Evolutionary conservation across 305 asterid species (phyloP).

Genomic region (Stenogyne calaminthoides): DNA sequence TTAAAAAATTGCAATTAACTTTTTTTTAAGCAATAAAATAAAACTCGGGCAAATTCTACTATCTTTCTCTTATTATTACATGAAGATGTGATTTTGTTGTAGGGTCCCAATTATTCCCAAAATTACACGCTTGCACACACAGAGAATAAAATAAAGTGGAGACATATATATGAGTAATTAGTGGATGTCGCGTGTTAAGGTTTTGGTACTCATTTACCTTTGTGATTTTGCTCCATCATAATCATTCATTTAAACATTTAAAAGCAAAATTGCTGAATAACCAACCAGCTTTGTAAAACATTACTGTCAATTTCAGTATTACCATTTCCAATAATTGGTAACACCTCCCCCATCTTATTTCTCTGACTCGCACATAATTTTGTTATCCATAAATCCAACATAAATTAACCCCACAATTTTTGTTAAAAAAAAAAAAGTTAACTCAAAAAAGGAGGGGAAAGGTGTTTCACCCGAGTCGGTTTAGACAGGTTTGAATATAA

Average conservation of each 20-base stretch:
- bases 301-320: constrained; percentile 28
- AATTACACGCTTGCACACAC: neutral
- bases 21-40: neutral
- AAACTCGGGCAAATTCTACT: neutral
- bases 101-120: constrained; percentile 3
- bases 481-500: no score
- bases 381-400: constrained; percentile 40
- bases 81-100: neutral
- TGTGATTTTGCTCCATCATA: constrained; percentile 14
- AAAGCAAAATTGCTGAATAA: neutral
- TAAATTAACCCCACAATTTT: constrained; percentile 11
- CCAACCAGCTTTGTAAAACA: constrained; percentile 31
- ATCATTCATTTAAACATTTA: neutral
- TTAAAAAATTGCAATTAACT: no score
- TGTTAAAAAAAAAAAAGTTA: neutral
- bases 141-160: constrained; percentile 30
- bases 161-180: constrained; percentile 32
- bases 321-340: constrained; percentile 19
- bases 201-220: constrained; percentile 41
- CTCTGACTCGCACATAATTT: constrained; percentile 25
- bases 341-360: constrained; percentile 30
- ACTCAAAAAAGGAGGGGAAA: neutral
- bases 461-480: no score
- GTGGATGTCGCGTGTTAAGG: constrained; percentile 65
- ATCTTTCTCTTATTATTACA: neutral